Evolutionary conservation across 495 filamentous ascomycete genomes (phyloP), one percentile per base, ranked within the genome.

Genomic region (Penicillium cataractarum): DNA sequence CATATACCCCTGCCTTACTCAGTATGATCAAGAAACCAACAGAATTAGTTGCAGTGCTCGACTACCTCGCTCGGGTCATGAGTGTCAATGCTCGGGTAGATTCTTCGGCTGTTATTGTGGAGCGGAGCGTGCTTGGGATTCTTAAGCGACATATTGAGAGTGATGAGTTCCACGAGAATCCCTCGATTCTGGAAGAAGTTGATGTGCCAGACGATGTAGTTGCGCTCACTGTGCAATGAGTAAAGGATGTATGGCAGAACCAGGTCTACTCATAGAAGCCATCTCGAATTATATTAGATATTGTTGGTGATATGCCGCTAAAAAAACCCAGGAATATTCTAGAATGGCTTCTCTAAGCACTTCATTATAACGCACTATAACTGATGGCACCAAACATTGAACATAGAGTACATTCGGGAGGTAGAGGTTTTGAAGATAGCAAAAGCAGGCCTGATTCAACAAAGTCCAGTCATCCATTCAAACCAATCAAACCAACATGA

Each of bases 1-100:
- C 74, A 8, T 78, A 78, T 27, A 68, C 71, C 55, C 70, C 76
- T 29, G 71, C 73, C 12, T 63, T 78, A 2, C 62, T 78, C 21
- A 40, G 40, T 26, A 58, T 55, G 39, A 60, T 67, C 12, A 37
- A 37, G 9, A 57, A 48, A 12, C 24, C 42, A 26, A 19, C 8
- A 19, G 21, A 59, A 2, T 37, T 70, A 37, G 42, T 35, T 0
- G 55, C 33, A 56, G 58, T 52, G 6, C 39, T 67, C 17, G 26
- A 39, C 10, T 70, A 59, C 27, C 56, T 70, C 17, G 49, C 57
- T 24, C 67, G 56, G 4, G 57, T 70, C 27, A 53, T 70, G 65
- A 67, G 27, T 44, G 50, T 46, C 50, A 33, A 32, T 6, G 21
- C 61, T 39, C 10, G 8, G n/a, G 40, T 35, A 0, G 58, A 67